These are phyloP conservation scores for Avena sativa DNA, from an alignment of 176 grass and related monocot species.

Conservation along the genomic window DNA sequence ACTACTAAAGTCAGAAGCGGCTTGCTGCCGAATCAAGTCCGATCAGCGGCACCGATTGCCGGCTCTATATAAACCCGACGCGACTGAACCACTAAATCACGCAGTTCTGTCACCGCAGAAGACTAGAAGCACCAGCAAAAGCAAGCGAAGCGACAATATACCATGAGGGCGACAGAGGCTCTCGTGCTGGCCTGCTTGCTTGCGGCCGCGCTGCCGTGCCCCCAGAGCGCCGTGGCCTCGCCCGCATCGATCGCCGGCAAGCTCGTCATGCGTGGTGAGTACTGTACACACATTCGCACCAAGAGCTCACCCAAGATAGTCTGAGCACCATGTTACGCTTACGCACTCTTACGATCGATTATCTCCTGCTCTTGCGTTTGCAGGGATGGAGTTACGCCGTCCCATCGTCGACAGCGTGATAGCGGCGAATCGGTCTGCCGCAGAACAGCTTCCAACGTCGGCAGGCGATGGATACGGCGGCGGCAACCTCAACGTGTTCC, in stretches of 20 bases:
- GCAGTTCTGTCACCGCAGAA: neutral
- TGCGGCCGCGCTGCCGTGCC: conserved; percentile 32
- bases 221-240: neutral
- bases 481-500: no score
- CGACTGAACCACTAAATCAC: neutral
- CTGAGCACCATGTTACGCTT: neutral
- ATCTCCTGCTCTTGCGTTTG: neutral
- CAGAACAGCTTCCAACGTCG: neutral
- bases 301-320: neutral
- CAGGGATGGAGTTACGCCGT: neutral
- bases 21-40: conserved; percentile 23
- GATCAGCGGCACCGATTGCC: neutral
- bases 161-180: conserved; percentile 22
- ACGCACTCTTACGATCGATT: no score
- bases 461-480: neutral
- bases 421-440: neutral
- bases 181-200: conserved; percentile 23
- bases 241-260: neutral
- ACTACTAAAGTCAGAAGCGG: conserved; percentile 32
- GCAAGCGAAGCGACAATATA: neutral
- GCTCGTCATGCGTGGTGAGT: conserved; percentile 32
- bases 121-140: neutral
- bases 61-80: neutral
- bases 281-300: neutral
- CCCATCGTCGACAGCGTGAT: neutral